phyloP scores from a whole-genome alignment of 768 basidiomycete genomes.

The Mycena epipterygia region DNA sequence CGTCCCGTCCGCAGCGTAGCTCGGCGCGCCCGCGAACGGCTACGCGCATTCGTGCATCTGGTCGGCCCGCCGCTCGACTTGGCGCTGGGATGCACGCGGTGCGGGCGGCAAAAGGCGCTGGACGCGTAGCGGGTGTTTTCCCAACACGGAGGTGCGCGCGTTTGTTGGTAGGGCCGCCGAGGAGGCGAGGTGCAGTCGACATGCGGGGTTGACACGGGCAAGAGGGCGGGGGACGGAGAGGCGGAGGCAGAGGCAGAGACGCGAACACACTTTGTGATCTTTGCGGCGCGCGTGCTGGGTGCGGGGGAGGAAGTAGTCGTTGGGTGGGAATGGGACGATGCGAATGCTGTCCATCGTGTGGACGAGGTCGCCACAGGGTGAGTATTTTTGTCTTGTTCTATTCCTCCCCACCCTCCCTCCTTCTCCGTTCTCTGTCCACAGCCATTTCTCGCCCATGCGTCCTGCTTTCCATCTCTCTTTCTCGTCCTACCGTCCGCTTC shows the following conservation, averaged over 20 bases:
- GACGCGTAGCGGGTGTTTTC: conserved; percentile 74
- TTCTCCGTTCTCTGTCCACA: background rate
- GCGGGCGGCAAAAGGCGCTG: conserved; percentile 64
- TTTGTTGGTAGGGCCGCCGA: conserved; percentile 52
- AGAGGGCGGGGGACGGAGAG: conserved; percentile 48
- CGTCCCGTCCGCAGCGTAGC: conserved; percentile 70
- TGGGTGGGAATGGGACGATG: conserved; percentile 98
- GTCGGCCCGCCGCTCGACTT: conserved; percentile 83
- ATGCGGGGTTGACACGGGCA: conserved; percentile 73
- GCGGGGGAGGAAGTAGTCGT: conserved; percentile 89
- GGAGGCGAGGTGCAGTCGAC: conserved; percentile 26
- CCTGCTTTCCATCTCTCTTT: background rate
- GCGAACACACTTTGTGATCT: conserved; percentile 74
- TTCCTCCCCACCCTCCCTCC: background rate
- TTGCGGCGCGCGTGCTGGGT: conserved; percentile 80
- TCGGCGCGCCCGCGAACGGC: conserved; percentile 87
- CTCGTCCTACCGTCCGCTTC: background rate
- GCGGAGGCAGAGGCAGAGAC: conserved; percentile 27
- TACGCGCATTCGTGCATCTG: conserved; percentile 88
- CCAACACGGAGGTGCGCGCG: conserved; percentile 70
- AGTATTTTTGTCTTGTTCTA: conserved; percentile 36
- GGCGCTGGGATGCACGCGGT: conserved; percentile 72
- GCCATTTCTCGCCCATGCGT: too few relatives aligned
- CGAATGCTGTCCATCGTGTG: conserved; percentile 77
- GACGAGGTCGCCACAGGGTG: conserved; percentile 69